Percentiles rank a stretch among this genome's conserved stretches.
phyloP scores from a whole-genome alignment of 805 yeast species.

The Saccharomycopsis fodiens region DNA sequence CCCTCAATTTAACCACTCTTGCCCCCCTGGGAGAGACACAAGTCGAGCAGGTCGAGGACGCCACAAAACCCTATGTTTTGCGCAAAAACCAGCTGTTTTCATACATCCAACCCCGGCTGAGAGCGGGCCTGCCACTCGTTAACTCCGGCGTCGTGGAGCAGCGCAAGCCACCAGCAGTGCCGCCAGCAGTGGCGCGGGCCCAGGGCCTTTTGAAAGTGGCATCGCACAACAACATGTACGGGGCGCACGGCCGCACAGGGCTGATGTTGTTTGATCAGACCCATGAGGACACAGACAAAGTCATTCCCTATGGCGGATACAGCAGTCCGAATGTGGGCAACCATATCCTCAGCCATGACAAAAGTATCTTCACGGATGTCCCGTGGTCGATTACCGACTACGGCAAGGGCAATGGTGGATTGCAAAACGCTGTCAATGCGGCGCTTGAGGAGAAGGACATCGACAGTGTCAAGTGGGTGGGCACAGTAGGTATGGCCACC shows the following conservation, averaged over 20 bases:
- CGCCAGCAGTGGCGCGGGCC: background rate
- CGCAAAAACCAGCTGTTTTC: constrained; percentile 18
- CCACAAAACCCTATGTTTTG: constrained; percentile 9
- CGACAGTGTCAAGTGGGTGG: constrained; percentile 60
- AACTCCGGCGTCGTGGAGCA: constrained; percentile 1
- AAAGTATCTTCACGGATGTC: constrained; percentile 38
- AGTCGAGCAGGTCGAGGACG: constrained; percentile 4
- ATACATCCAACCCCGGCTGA: constrained; percentile 18
- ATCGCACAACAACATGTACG: constrained; percentile 32
- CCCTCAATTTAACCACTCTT: background rate
- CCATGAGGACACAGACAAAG: constrained; percentile 23
- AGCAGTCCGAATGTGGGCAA: constrained; percentile 51
- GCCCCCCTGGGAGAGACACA: constrained; percentile 17
- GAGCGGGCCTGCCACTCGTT: constrained; percentile 11
- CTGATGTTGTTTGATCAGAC: background rate
- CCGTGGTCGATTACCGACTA: constrained; percentile 72
- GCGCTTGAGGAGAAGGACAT: constrained; percentile 39
- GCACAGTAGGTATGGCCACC: constrained; percentile 88
- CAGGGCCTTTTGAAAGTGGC: constrained; percentile 2
- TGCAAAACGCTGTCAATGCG: constrained; percentile 71
- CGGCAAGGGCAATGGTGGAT: constrained; percentile 77
- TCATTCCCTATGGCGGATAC: constrained; percentile 68
- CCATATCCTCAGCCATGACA: constrained; percentile 32
- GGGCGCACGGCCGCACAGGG: constrained; percentile 50
- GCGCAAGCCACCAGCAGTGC: background rate